These are phyloP conservation scores for Sugiyamaella xylanicola DNA, from an alignment of 1,139 yeast genomes.

Conservation along the genomic window DNA sequence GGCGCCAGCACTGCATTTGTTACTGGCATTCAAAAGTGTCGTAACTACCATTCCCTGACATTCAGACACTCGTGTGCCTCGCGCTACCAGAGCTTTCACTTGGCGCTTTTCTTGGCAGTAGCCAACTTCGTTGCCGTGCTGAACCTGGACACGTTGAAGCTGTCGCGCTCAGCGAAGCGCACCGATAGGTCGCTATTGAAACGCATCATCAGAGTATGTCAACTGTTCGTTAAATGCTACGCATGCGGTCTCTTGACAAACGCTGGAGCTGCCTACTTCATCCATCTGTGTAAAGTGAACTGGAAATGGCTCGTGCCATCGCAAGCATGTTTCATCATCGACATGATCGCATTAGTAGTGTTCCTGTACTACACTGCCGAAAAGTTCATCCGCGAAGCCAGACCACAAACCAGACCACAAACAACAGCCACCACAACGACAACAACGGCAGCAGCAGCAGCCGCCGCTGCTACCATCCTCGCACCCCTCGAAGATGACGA, in stretches of 20 bases:
- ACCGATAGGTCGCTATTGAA: constrained; percentile 4
- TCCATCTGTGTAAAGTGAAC: constrained; percentile 16
- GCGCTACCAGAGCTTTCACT: constrained; percentile 16
- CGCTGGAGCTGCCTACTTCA: constrained; percentile 2
- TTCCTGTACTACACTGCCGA: constrained; percentile 17
- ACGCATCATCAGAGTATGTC: constrained; percentile 1
- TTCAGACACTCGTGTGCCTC: constrained; percentile 16
- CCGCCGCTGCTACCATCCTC: constrained; percentile 1
- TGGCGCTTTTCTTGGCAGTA: constrained; percentile 15
- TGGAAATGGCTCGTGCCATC: constrained; percentile 16
- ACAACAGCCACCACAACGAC: neutral
- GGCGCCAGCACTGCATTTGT: constrained; percentile 19
- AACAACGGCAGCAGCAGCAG: neutral
- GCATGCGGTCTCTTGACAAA: constrained; percentile 8
- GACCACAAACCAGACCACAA: neutral
- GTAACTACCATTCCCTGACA: constrained; percentile 13
- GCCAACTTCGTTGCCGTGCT: constrained; percentile 18
- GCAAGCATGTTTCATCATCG: constrained; percentile 16
- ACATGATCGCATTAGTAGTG: constrained; percentile 11
- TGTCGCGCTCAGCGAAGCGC: neutral
- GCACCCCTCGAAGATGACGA: constrained; percentile 14
- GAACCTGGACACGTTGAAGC: constrained; percentile 9
- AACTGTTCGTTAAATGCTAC: constrained; percentile 10
- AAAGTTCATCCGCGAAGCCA: constrained; percentile 7
- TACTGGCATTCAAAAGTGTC: constrained; percentile 21